Evolutionary conservation across 352 stramenopile genomes (phyloP), one percentile per base, ranked within the genome.

Genomic region (Proteromonas lacertae): DNA sequence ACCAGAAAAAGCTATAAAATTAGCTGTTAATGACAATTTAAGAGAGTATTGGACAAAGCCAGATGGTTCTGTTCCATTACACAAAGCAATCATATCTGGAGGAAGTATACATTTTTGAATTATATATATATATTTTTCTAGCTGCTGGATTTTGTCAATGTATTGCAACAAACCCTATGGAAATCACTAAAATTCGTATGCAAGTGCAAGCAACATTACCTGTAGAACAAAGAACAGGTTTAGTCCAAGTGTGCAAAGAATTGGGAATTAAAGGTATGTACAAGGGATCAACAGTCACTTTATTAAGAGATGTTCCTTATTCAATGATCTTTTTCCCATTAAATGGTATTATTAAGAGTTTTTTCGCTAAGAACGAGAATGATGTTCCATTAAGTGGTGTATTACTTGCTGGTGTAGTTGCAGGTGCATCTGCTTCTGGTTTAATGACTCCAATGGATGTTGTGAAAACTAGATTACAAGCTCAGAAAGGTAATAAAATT

Each of bases 121-220:
- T 28, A 62, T 71, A 20, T 45, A 75, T 33, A 62, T n/a, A n/a
- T n/a, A n/a, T n/a, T 9, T 26, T 4, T 4, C 9, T 26, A 9
- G 23, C 9, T 4, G 23, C 9, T 9, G 9, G 4, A 9, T 26
- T 26, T 26, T 9, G 4, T 26, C 4, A 9, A 9, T 26, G 4
- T 9, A 36, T 36, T 16, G 31, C 64, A 33, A 81, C 66, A 29
- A 81, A 79, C 44, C 67, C 67, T 41, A 66, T 71, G 23, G 67
- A 81, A 46, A 77, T 79, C 39, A 65, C 75, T 32, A 81, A 81
- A 53, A 78, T 81, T 43, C 62, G 67, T 13, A 45, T 81, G 36
- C 67, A 81, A 37, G 68, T 71, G 28, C 62, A 76, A 41, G 57
- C 59, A 10, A 46, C 53, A 25, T 41, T 74, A 25, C 60, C 65